Evolutionary conservation across 371 early-diverging fungal genomes (phyloP), one percentile per base, ranked within the genome.

Genomic region (Quaeritorhiza haematococci): DNA sequence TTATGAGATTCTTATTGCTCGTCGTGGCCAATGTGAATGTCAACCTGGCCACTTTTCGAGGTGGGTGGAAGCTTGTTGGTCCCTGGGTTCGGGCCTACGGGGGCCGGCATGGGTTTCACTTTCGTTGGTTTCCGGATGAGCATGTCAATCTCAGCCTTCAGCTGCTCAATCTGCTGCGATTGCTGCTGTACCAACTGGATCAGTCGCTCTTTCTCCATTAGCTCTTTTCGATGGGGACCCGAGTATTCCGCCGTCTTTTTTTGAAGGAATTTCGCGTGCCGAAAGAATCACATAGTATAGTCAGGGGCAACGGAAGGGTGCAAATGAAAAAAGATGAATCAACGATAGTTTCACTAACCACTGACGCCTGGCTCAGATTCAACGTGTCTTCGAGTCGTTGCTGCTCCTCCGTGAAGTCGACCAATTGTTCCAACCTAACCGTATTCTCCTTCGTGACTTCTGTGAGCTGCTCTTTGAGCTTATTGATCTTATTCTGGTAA

Each of bases 61-160:
- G n/a, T n/a, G n/a, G n/a, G n/a, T n/a, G n/a, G n/a, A n/a, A n/a
- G n/a, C n/a, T n/a, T n/a, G n/a, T n/a, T n/a, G n/a, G n/a, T n/a
- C n/a, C n/a, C n/a, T n/a, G n/a, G n/a, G n/a, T n/a, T n/a, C n/a
- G n/a, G n/a, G n/a, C n/a, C n/a, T n/a, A n/a, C n/a, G n/a, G n/a
- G n/a, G n/a, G n/a, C n/a, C n/a, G n/a, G n/a, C n/a, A n/a, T 35
- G 35, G 8, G n/a, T n/a, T n/a, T n/a, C n/a, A n/a, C n/a, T n/a
- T n/a, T n/a, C n/a, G n/a, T 53, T 8, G 75, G 77, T 53, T 80
- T 80, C 24, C 76, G 59, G 19, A 76, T 72, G 3, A 80, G 63
- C 45, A 65, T 45, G 30, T 75, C 75, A 33, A 80, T 73, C 53
- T 80, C 80, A 2, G 55, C 49, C 47, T 73, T 74, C 23, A 80